phyloP scores from a whole-genome alignment of 2,329 filamentous ascomycete genomes.

The Aspergillus uvarum region DNA sequence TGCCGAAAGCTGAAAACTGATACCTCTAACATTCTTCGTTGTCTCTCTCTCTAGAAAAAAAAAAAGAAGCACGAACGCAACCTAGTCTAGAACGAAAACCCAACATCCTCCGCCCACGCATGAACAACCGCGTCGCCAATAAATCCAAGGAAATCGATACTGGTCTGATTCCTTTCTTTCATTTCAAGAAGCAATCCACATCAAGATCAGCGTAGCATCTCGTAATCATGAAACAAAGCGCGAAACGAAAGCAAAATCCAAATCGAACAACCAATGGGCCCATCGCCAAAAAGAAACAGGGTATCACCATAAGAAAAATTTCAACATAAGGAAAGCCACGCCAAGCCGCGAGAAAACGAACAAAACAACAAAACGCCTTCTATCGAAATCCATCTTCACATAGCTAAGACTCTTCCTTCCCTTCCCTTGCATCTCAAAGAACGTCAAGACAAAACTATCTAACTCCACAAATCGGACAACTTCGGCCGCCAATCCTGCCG shows the following conservation, averaged over 20 bases:
- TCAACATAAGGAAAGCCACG: no score
- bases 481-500: constrained; percentile 48
- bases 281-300: neutral
- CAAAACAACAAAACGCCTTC: no score
- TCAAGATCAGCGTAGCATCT: no score
- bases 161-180: no score
- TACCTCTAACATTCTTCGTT: neutral
- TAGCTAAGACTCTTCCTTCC: no score
- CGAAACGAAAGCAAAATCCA: neutral
- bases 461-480: constrained; percentile 36
- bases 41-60: neutral
- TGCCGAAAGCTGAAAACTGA: neutral
- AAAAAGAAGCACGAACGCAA: neutral
- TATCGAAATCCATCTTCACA: no score
- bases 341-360: no score
- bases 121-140: no score
- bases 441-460: neutral
- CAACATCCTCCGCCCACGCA: no score
- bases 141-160: no score
- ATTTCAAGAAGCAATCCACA: no score
- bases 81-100: neutral
- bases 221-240: neutral
- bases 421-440: no score
- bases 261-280: neutral
- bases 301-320: neutral